phyloP scores from a whole-genome alignment of 2,329 filamentous ascomycete species.

The Penicillium sp. region DNA sequence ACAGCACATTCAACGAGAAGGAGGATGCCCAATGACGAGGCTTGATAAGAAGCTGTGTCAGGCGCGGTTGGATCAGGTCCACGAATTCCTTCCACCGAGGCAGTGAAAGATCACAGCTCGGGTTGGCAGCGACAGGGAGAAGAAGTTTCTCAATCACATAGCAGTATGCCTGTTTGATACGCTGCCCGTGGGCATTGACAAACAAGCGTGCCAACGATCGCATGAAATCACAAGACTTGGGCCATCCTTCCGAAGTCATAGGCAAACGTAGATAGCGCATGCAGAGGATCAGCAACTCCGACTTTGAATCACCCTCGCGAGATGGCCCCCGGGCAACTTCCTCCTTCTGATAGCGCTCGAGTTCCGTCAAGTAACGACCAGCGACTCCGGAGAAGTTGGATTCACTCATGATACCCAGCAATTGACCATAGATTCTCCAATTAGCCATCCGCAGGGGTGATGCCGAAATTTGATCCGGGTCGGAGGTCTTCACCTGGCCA shows the following conservation, averaged over 20 bases:
- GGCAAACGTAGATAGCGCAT: constrained; percentile 87
- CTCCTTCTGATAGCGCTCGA: constrained; percentile 75
- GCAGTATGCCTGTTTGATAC: constrained; percentile 91
- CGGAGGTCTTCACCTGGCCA: constrained; percentile 84
- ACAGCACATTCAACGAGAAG: constrained; percentile 81
- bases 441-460: constrained; percentile 88
- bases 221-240: constrained; percentile 85
- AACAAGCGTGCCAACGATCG: constrained; percentile 78
- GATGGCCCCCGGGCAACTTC: constrained; percentile 49
- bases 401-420: constrained; percentile 94
- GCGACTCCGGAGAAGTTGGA: constrained; percentile 85
- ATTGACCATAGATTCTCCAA: constrained; percentile 89
- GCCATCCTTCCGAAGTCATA: constrained; percentile 71
- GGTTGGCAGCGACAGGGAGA: constrained; percentile 79
- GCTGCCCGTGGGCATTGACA: constrained; percentile 77
- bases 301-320: constrained; percentile 71
- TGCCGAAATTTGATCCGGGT: constrained; percentile 67
- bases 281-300: constrained; percentile 81
- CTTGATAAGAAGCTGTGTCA: constrained; percentile 83
- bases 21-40: constrained; percentile 87
- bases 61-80: constrained; percentile 70
- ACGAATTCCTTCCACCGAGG: constrained; percentile 87
- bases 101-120: constrained; percentile 71
- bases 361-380: constrained; percentile 74
- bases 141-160: constrained; percentile 84